Evolutionary conservation across 306 rosid genomes (phyloP).

Genomic region (Inga leiocalycina): DNA sequence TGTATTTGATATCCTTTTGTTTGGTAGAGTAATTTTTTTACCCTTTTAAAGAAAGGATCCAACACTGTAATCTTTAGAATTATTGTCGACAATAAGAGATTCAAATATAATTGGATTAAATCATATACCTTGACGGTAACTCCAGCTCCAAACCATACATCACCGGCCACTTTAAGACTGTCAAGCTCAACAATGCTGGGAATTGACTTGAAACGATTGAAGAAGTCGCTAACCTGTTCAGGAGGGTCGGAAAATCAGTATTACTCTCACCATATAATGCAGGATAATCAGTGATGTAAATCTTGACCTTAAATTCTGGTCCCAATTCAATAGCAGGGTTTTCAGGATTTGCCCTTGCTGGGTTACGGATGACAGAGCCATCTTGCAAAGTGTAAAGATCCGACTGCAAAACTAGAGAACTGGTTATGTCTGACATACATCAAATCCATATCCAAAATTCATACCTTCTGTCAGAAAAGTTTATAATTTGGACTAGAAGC

Average conservation of each 20-base stretch:
- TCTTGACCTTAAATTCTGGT: constrained; percentile 85
- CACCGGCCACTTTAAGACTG: constrained; percentile 81
- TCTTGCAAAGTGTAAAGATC: constrained; percentile 83
- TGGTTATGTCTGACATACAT: constrained; percentile 13
- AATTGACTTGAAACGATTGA: constrained; percentile 87
- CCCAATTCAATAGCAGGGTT: constrained; percentile 95
- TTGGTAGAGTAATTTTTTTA: not conserved
- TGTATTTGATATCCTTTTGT: not conserved
- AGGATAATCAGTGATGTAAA: constrained; percentile 10
- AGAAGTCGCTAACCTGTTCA: constrained; percentile 75
- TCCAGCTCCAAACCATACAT: constrained; percentile 88
- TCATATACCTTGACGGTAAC: constrained; percentile 77
- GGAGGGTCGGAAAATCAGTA: constrained; percentile 26
- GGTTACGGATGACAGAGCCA: constrained; percentile 72
- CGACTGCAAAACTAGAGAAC: constrained; percentile 58
- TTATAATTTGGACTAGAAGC: constrained; percentile 91
- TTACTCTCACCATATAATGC: constrained; percentile 29
- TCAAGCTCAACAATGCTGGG: constrained; percentile 94
- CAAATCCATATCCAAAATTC: constrained; percentile 16
- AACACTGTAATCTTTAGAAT: not conserved
- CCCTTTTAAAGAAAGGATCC: not conserved
- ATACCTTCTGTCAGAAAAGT: constrained; percentile 29
- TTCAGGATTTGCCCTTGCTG: constrained; percentile 72
- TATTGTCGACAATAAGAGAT: not conserved
- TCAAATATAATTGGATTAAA: not conserved